Base-by-base conservation (phyloP, 208 protist species). In the Leishmania braziliensis region DNA sequence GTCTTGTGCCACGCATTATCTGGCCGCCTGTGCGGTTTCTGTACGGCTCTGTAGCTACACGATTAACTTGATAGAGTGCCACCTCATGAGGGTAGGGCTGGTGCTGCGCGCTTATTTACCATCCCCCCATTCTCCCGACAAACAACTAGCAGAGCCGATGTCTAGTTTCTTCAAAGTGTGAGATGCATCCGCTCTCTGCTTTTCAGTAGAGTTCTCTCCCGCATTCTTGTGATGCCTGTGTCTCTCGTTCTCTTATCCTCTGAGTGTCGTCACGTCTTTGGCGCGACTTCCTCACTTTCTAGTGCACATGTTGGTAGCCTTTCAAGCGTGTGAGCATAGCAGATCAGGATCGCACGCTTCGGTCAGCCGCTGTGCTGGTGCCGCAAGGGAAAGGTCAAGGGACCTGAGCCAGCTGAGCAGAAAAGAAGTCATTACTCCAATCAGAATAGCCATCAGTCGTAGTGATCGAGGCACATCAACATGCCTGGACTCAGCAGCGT, bases 401-500 rank as follows among this genome's bases (percentile, higher is more conserved):
- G 0, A 69, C 16, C n/a, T 69, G 66, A 0, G 36, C 66, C 36
- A 9, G 39, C 20, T 2, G 3, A 29, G n/a, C n/a, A 5, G 5
- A 39, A 50, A 71, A 71, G 39, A 71, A 48, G 20, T 50, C 14
- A 23, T 71, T 36, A 50, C 36, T 9, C 1, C 33, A 6, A 5
- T 10, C 8, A 48, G 39, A 72, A 5, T 3, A 26, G 8, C 20
- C 68, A 72, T 20, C 39, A 14, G 5, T 53, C 18, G 26, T 33
- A 18, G 71, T 9, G 26, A 12, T 46, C n/a, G 48, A 3, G 26
- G 14, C 18, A 10, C 29, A 14, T 75, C 16, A n/a, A 29, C 33
- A 70, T 84, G 84, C 62, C 26, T 5, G 58, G 66, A 63, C 43
- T 85, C 18, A 48, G 39, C 26, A 26, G 51, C 20, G 16, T 90